phyloP scores from a whole-genome alignment of 139 green algal genomes.

The Coelastrella sp. region DNA sequence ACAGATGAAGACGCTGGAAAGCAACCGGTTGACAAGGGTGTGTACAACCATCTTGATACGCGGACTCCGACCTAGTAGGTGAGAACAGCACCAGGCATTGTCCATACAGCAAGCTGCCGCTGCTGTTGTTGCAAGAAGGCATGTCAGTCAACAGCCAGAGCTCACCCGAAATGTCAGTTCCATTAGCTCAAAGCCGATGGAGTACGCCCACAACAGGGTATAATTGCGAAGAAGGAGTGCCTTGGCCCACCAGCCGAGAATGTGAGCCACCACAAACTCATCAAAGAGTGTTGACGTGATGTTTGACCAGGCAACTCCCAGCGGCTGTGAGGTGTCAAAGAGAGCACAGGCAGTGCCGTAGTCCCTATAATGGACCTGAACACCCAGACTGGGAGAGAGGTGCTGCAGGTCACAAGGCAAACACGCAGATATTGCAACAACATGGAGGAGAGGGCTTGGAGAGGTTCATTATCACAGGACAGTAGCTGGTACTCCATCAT shows the following conservation, averaged over 20 bases:
- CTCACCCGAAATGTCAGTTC: slow-evolving; percentile 63
- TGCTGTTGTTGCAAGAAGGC: neutral
- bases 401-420: slow-evolving; percentile 69
- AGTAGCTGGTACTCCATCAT: too few relatives aligned
- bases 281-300: slow-evolving; percentile 79
- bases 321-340: slow-evolving; percentile 51
- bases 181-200: slow-evolving; percentile 68
- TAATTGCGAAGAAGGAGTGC: slow-evolving; percentile 86
- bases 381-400: slow-evolving; percentile 81
- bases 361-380: slow-evolving; percentile 75
- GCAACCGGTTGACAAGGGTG: too few relatives aligned
- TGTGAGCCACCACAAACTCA: slow-evolving; percentile 95
- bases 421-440: too few relatives aligned
- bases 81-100: too few relatives aligned
- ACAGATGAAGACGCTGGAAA: neutral
- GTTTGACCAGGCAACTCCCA: slow-evolving; percentile 64
- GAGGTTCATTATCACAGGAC: too few relatives aligned
- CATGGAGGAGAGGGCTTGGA: too few relatives aligned
- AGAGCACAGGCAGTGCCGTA: slow-evolving; percentile 70
- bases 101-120: too few relatives aligned
- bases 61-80: too few relatives aligned
- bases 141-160: neutral
- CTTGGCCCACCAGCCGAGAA: slow-evolving; percentile 79
- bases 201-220: slow-evolving; percentile 76
- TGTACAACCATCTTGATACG: too few relatives aligned